A percentile compares a stretch with the other conserved stretches of the same genome.
Evolutionary conservation across 345 rosid species (phyloP).

Genomic region (Sisymbrium irio): DNA sequence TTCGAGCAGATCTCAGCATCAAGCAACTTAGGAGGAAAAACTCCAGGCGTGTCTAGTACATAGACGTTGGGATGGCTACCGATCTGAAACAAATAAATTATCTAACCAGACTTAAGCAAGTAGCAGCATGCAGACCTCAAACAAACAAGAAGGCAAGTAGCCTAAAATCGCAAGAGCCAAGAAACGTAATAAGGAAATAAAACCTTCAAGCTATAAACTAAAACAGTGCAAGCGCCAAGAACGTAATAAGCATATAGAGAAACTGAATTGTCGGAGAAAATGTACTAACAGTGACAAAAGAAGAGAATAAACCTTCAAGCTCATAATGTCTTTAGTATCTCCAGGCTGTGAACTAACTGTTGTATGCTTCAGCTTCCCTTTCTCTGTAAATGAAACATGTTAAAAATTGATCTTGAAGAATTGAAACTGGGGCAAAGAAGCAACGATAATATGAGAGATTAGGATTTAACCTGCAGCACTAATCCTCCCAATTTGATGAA

Average conservation of each 20-base stretch:
- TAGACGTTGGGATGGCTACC: slow-evolving; percentile 82
- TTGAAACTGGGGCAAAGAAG: not conserved
- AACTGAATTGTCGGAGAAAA: too few species aligned
- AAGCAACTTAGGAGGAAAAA: slow-evolving; percentile 56
- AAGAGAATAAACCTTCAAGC: slow-evolving; percentile 59
- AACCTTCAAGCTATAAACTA: too few species aligned
- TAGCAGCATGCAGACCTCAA: not conserved
- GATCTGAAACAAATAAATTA: slow-evolving; percentile 41
- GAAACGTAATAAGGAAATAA: too few species aligned
- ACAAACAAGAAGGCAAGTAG: not conserved
- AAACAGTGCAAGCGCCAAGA: not conserved
- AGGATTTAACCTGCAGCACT: slow-evolving; percentile 57
- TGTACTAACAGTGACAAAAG: too few species aligned
- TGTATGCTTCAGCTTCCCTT: slow-evolving; percentile 77
- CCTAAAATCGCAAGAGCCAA: too few species aligned
- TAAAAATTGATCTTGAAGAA: not conserved
- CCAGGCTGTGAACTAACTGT: slow-evolving; percentile 75
- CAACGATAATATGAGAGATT: not conserved
- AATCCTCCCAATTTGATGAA: slow-evolving; percentile 86
- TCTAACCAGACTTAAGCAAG: not conserved
- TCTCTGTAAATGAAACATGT: slow-evolving; percentile 43
- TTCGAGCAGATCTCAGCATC: slow-evolving; percentile 64
- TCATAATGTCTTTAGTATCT: slow-evolving; percentile 78
- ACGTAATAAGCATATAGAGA: not conserved
- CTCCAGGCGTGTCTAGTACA: slow-evolving; percentile 80